Conservation (phyloP, 202 grass and related monocot species). For the Digitaria exilis region DNA sequence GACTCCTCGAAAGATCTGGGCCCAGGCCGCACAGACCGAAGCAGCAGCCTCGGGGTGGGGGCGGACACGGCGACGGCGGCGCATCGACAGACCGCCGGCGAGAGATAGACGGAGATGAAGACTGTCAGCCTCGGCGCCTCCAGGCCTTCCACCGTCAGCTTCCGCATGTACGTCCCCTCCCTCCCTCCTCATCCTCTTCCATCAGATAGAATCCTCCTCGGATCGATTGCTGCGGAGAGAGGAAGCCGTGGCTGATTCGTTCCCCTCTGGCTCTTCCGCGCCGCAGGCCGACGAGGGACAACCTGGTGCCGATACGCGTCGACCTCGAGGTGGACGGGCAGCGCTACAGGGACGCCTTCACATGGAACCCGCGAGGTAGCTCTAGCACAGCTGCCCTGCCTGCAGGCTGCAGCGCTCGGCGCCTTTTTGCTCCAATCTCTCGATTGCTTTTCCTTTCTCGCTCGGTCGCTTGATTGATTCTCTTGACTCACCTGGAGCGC, state of each 20-base stretch:
- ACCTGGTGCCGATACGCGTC: slow-evolving; percentile 82
- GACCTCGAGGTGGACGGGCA: slow-evolving; percentile 82
- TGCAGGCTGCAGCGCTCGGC: background rate
- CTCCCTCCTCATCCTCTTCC: background rate
- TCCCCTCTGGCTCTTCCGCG: background rate
- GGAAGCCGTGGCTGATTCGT: background rate
- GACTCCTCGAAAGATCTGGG: background rate
- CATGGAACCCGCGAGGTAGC: slow-evolving; percentile 84
- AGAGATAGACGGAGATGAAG: slow-evolving; percentile 48
- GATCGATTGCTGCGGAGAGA: background rate
- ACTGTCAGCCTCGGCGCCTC: slow-evolving; percentile 60
- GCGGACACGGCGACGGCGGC: slow-evolving; percentile 22
- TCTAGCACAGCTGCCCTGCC: background rate
- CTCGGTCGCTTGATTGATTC: background rate
- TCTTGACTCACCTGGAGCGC: background rate
- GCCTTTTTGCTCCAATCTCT: background rate
- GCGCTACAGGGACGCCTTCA: slow-evolving; percentile 89
- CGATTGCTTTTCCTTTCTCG: background rate
- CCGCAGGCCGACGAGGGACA: slow-evolving; percentile 82
- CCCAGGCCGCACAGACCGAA: too few species aligned
- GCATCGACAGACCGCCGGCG: slow-evolving; percentile 4
- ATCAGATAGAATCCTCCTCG: background rate
- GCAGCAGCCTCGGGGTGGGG: too few species aligned
- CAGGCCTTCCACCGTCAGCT: slow-evolving; percentile 60
- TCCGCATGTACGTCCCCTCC: slow-evolving; percentile 59